Evolutionary conservation across 169 alveolate species (phyloP).

Genomic region (Plasmodium falciparum): DNA sequence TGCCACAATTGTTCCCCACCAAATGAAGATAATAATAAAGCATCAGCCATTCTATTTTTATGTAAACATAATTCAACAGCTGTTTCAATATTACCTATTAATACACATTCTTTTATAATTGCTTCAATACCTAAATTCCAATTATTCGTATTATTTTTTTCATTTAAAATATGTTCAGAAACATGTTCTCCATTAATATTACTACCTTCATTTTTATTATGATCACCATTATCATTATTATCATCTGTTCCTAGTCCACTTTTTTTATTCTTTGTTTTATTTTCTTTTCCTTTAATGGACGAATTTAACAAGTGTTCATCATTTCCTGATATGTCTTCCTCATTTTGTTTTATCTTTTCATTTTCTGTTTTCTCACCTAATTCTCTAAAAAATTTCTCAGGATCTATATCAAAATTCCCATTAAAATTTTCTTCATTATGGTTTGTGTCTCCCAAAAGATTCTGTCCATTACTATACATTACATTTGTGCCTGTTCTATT

Average conservation of each 20-base stretch:
- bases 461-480: not conserved
- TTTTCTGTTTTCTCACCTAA: constrained; percentile 78
- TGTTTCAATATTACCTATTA: constrained; percentile 81
- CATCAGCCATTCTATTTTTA: constrained; percentile 79
- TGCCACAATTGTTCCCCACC: constrained; percentile 85
- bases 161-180: not conserved
- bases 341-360: constrained; percentile 13
- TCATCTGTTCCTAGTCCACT: not conserved
- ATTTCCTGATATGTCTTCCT: not conserved
- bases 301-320: not conserved
- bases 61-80: constrained; percentile 84
- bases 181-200: not conserved
- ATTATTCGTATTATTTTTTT: not conserved
- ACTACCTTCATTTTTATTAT: not conserved
- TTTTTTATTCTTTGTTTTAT: not conserved
- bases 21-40: constrained; percentile 82
- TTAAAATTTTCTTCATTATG: constrained; percentile 5
- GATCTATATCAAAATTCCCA: constrained; percentile 67
- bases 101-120: constrained; percentile 75
- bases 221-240: not conserved
- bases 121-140: constrained; percentile 74
- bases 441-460: not conserved
- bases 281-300: not conserved
- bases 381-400: constrained; percentile 83
- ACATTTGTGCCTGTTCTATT: not conserved